A percentile compares a stretch with the other conserved stretches of the same genome.
Conservation (phyloP, 2,329 filamentous ascomycete species). For the Didymella lethalis region DNA sequence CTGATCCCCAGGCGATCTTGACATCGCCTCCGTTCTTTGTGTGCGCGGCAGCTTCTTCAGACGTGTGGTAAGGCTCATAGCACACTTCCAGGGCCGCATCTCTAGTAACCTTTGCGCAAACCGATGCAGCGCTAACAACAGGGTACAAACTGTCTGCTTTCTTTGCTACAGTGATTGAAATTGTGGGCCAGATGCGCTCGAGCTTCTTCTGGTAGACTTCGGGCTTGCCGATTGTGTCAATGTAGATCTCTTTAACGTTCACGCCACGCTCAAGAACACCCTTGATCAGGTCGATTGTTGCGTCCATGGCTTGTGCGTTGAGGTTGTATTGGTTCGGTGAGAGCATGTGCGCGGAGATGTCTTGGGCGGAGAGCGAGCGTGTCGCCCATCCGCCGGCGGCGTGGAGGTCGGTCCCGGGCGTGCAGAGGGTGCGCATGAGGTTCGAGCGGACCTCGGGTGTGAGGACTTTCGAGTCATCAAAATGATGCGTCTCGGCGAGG, state of each 20-base stretch:
- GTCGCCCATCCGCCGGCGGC: constrained; percentile 83
- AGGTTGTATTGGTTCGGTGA: constrained; percentile 78
- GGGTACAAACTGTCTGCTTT: constrained; percentile 95
- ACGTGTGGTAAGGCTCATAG: constrained; percentile 62
- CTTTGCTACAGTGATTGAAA: constrained; percentile 59
- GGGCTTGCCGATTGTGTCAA: constrained; percentile 91
- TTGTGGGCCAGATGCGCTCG: constrained; percentile 80
- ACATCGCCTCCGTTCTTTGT: constrained; percentile 38
- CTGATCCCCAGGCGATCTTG: constrained; percentile 78
- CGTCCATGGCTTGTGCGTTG: constrained; percentile 94
- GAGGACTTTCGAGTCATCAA: constrained; percentile 94
- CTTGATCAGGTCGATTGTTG: constrained; percentile 82
- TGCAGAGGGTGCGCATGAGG: constrained; percentile 77
- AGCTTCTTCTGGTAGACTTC: constrained; percentile 84
- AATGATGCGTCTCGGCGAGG: constrained; percentile 80
- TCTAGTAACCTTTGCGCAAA: constrained; percentile 94
- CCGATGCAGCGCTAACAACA: constrained; percentile 89
- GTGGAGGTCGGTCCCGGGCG: constrained; percentile 64
- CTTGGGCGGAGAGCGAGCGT: constrained; percentile 79
- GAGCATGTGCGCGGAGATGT: constrained; percentile 83
- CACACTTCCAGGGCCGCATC: constrained; percentile 87
- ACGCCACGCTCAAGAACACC: constrained; percentile 79
- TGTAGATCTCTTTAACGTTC: constrained; percentile 87
- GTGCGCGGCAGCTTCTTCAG: constrained; percentile 39
- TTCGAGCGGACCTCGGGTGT: constrained; percentile 78